Base-by-base conservation (phyloP, 2,329 filamentous ascomycete species). In the Microdochium trichocladiopsis region DNA sequence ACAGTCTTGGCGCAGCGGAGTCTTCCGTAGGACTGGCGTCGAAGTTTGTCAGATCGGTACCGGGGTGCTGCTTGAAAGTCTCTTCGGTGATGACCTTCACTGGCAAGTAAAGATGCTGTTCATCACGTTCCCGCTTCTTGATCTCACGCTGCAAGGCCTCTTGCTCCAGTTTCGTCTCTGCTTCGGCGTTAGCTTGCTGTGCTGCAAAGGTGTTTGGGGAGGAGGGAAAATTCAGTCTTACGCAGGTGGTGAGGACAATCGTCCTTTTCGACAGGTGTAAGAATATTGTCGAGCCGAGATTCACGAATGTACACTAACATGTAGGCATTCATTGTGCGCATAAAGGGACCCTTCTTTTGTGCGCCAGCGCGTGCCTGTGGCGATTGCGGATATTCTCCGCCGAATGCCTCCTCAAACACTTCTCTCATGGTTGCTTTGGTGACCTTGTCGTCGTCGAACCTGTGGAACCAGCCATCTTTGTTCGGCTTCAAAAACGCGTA, bases 261-360 rank as follows among this genome's bases (percentile, higher is more conserved):
- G 2, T 87, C 80, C 57, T 87, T 78, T n/a, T 81, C 79, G 36
- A 94, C 87, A 0, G 85, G 82, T 43, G 86, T 82, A 51, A 99
- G 77, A 48, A 97, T 86, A 58, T 88, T 79, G 63, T 96, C 88
- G n/a, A 95, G 71, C 52, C 86, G 83, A 50, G 86, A 88, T 66
- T 96, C 89, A 47, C 94, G 86, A 58, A 99, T 90, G 65, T 99
- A 99, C 2, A 99, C 95, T 76, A 99, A 72, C 94, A 99, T 99
- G 76, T 99, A 99, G 4, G 94, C 95, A 67, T 92, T 99, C 70
- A 84, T 86, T 55, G 84, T 81, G 51, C 83, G 78, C 71, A 86
- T 79, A 61, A 83, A 68, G 1, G 82, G 80, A 3, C 74, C 69
- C 63, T 80, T 79, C 66, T 81, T 83, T 49, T 77, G 74, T n/a